Evolutionary conservation across 345 rosid species (phyloP), one percentile per base, ranked within the genome.

Genomic region (Citrus unshiu): DNA sequence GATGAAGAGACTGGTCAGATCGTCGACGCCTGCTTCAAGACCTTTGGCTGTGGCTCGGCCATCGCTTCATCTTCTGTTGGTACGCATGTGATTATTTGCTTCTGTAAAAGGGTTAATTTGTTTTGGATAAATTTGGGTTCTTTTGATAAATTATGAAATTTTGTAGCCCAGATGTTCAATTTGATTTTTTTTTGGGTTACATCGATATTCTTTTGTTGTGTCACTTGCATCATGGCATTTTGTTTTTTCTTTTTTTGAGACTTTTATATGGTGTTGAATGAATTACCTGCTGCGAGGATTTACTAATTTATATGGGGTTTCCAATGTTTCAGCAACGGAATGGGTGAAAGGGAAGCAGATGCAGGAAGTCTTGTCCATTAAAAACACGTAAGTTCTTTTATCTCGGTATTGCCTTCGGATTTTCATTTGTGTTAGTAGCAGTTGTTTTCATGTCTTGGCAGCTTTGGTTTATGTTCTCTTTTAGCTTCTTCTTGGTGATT

Each of bases 31-130:
- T 79, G 99, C 34, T 97, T 97, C 78, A 97, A 97, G 92, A 97
- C 99, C 72, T 97, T 97, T 70, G 99, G 99, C 19, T 97, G 98
- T 74, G 99, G 99, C 0, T 97, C 99, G 0, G 98, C 99, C 7
- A 94, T 97, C 74, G 99, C 99, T 0, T 96, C 98, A 5, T 95
- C 98, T 14, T 95, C 98, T 40, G 98, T 95, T 1, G 98, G 98
- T 95, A 73, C 0, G 99, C 98, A 13, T 16, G 89, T 80, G 35
- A n/a, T 64, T 74, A 9, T 22, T 5, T 61, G 19, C 27, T 72
- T 46, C 3, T 9, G 56, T 35, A 32, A 98, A 98, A 0, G 22
- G 24, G 54, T 49, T 64, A 3, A 97, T 98, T 1, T 97, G 25
- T 40, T 19, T 30, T 13, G 25, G 99, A 98, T 43, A 49, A 25